Conservation (phyloP, 495 filamentous ascomycete genomes). For the Xylaria castorea region DNA sequence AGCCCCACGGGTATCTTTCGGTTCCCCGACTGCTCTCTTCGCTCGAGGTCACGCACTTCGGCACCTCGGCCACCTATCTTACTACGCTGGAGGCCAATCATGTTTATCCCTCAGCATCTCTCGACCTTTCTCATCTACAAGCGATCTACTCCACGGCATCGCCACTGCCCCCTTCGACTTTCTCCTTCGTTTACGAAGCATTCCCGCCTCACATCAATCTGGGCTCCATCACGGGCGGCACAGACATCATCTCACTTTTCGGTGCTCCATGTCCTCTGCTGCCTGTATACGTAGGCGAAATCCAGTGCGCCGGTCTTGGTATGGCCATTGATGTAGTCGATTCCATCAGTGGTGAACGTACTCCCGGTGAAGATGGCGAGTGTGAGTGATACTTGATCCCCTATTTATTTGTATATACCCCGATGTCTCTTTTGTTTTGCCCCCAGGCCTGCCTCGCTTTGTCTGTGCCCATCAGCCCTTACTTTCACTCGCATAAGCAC, state of each 20-base stretch:
- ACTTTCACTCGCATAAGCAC: neutral
- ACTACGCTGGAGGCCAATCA: constrained; percentile 85
- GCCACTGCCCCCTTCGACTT: constrained; percentile 90
- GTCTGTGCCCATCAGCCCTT: neutral
- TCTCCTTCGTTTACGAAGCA: constrained; percentile 82
- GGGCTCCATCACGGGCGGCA: constrained; percentile 86
- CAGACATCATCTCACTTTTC: constrained; percentile 94
- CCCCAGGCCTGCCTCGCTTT: neutral
- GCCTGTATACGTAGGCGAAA: constrained; percentile 87
- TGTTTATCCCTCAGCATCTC: constrained; percentile 63
- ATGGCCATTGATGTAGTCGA: constrained; percentile 88
- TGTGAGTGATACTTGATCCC: constrained; percentile 12
- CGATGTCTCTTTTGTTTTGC: neutral
- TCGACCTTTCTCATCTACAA: constrained; percentile 63
- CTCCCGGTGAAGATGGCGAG: constrained; percentile 78
- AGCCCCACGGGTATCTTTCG: constrained; percentile 53
- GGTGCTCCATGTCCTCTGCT: constrained; percentile 82
- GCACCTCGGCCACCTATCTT: constrained; percentile 91
- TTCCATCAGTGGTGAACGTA: constrained; percentile 57
- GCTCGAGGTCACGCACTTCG: constrained; percentile 82
- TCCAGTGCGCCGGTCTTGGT: constrained; percentile 87
- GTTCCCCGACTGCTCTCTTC: constrained; percentile 50
- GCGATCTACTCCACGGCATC: constrained; percentile 95
- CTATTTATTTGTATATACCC: neutral
- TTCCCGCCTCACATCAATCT: constrained; percentile 79